Evolutionary conservation across 2,329 filamentous ascomycete species (phyloP), one percentile per base, ranked within the genome.

Genomic region (Sporothrix protearum): DNA sequence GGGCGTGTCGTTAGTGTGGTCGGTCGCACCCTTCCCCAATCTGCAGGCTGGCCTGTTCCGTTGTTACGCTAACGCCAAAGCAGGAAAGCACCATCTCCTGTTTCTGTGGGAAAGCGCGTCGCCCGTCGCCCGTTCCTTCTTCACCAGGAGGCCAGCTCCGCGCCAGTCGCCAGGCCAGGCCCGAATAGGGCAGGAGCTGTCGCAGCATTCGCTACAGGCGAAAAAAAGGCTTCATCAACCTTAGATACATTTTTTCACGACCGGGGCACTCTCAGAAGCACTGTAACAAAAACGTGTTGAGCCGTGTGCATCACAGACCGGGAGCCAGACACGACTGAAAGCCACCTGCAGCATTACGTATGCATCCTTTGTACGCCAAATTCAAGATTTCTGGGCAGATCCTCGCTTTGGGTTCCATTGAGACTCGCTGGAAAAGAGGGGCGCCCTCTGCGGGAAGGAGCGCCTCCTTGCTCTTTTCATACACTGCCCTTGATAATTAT

Each of bases 61-160:
- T 63, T 71, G 70, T 42, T 61, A 45, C 70, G 63, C 70, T 71
- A 71, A 36, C 42, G 42, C 36, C 55, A 39, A 49, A 63, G 25
- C 53, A 57, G 51, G 49, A 55, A 69, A 69, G 67, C 36, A 59
- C 67, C 47, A 30, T 51, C 63, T n/a, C 25, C 8, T 30, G 30
- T 63, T 8, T 49, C 5, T 66, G 63, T 49, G 42, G 14, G 42
- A 28, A 66, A 53, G 16, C 25, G 16, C 39, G 19, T 49, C 42
- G 42, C 51, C n/a, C 25, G 7, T 67, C 64, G 16, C 8, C 4
- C 63, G 39, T 66, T 66, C 39, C 63, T 47, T 25, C 61, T 64
- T 64, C 57, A 42, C 36, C 57, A n/a, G n/a, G n/a, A n/a, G n/a
- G n/a, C n/a, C n/a, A 63, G n/a, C 42, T 63, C n/a, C 33, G 25